phyloP scores from a whole-genome alignment of 495 filamentous ascomycete genomes.

The Parachaetomium inaequale region DNA sequence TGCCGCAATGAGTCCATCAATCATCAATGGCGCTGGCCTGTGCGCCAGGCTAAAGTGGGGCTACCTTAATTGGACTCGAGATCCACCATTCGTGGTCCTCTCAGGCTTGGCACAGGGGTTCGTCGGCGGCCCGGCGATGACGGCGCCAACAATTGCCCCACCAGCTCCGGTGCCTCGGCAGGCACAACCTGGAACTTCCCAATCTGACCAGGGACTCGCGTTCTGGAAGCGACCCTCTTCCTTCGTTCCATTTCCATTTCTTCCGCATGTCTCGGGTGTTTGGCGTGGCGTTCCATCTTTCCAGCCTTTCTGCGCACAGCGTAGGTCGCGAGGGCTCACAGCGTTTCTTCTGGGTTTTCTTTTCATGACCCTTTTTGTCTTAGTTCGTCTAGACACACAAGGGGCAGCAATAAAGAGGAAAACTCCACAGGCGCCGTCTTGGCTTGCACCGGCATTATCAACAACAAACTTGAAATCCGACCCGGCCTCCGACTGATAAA shows the following conservation, averaged over 20 bases:
- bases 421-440: background rate
- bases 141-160: constrained; percentile 7
- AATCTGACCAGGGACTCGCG: background rate
- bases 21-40: background rate
- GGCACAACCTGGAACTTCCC: background rate
- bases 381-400: background rate
- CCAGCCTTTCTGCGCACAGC: background rate
- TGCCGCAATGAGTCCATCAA: background rate
- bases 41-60: background rate
- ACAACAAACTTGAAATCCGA: background rate
- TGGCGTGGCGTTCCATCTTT: background rate
- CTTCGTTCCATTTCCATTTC: background rate
- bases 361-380: background rate
- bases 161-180: constrained; percentile 17
- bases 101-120: background rate
- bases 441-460: background rate
- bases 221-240: background rate
- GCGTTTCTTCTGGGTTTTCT: background rate
- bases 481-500: background rate
- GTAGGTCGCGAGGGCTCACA: no score
- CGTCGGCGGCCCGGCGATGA: constrained; percentile 5
- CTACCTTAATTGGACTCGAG: background rate
- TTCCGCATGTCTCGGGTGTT: background rate
- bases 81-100: no score
- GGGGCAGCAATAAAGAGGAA: background rate